Conservation (phyloP, 2,329 filamentous ascomycete genomes). For the Sporothrix euskadiensis region DNA sequence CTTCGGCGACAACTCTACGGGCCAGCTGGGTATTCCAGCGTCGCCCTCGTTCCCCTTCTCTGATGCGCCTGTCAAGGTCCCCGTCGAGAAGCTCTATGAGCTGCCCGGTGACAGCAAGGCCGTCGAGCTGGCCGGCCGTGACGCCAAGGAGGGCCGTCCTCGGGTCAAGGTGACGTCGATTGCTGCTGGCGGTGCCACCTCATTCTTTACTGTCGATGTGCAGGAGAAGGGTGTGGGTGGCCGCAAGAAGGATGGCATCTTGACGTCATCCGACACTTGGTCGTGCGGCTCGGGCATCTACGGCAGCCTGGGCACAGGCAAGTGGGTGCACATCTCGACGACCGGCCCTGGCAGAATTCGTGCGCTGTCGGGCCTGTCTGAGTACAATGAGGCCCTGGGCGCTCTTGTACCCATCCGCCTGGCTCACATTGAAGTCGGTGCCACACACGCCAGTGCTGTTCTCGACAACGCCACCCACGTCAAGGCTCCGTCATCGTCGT, state of each 20-base stretch:
- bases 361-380: slow-evolving; percentile 75
- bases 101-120: slow-evolving; percentile 51
- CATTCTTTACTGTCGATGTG: slow-evolving; percentile 83
- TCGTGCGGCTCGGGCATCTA: slow-evolving; percentile 83
- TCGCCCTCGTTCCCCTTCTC: slow-evolving; percentile 61
- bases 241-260: slow-evolving; percentile 26
- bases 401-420: slow-evolving; percentile 75
- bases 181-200: slow-evolving; percentile 82
- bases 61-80: slow-evolving; percentile 70
- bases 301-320: slow-evolving; percentile 79
- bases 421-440: slow-evolving; percentile 70
- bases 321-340: slow-evolving; percentile 83
- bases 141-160: neutral
- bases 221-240: slow-evolving; percentile 56
- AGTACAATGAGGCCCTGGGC: slow-evolving; percentile 76
- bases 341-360: slow-evolving; percentile 77
- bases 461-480: slow-evolving; percentile 79
- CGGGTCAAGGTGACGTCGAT: slow-evolving; percentile 69
- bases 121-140: slow-evolving; percentile 42
- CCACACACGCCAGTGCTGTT: slow-evolving; percentile 77
- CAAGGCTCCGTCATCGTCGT: slow-evolving; percentile 37
- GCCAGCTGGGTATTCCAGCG: slow-evolving; percentile 84
- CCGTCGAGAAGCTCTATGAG: slow-evolving; percentile 70
- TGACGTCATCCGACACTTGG: slow-evolving; percentile 70
- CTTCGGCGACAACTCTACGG: slow-evolving; percentile 87